Evolutionary conservation across 768 basidiomycete species (phyloP).

Genomic region (Mrakia gelida): DNA sequence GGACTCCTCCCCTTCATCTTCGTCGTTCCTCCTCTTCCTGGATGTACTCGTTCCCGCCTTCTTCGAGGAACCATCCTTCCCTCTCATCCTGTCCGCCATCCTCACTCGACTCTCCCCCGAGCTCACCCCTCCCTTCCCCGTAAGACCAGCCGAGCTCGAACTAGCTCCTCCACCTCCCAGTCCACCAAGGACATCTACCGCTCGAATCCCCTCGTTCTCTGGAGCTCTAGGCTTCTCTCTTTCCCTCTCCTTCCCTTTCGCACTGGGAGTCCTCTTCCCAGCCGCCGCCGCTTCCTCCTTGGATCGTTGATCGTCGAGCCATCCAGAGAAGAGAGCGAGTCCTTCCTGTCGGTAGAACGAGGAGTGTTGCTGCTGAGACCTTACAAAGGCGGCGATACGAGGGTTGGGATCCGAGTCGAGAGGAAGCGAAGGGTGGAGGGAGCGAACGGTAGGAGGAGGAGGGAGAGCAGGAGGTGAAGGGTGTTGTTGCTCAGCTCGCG

Average conservation of each 20-base stretch:
- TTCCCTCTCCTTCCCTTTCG: not conserved
- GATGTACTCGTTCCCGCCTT: not conserved
- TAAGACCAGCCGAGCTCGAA: not conserved
- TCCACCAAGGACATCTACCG: constrained; percentile 6
- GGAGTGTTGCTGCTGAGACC: constrained; percentile 14
- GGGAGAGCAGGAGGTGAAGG: too few relatives aligned
- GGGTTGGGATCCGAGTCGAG: not conserved
- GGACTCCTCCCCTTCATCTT: not conserved
- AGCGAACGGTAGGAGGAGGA: not conserved
- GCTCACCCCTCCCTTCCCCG: not conserved
- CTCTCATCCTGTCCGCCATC: constrained; percentile 24
- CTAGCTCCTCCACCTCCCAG: not conserved
- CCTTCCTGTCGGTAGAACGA: constrained; percentile 20
- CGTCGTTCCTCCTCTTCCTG: not conserved
- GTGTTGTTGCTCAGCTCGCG: too few relatives aligned
- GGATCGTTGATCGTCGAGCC: not conserved
- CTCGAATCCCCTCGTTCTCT: constrained; percentile 8
- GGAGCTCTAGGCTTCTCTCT: not conserved
- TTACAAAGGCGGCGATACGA: constrained; percentile 16
- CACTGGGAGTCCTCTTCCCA: not conserved
- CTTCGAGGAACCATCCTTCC: constrained; percentile 15
- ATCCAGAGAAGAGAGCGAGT: constrained; percentile 6
- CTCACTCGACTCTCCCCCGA: not conserved
- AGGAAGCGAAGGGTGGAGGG: not conserved
- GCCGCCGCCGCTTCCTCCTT: not conserved